Evolutionary conservation across 371 early-diverging fungal genomes (phyloP).

Genomic region (Syncephalastrum contaminatum): DNA sequence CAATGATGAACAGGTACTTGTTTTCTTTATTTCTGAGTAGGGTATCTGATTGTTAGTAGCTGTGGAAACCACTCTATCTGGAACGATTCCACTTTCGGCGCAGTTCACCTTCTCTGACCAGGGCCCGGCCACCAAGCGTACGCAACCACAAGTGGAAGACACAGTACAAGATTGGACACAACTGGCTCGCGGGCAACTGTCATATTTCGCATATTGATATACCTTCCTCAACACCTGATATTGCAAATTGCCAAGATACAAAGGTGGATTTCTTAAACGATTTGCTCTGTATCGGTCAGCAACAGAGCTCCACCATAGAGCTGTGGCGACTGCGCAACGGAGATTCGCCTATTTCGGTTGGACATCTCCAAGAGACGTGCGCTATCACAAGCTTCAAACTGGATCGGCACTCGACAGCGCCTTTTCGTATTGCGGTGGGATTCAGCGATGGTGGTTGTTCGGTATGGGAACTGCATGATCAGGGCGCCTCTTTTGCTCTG

Average conservation of each 20-base stretch:
- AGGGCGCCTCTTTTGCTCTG: too few species aligned
- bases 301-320: slow-evolving; percentile 13
- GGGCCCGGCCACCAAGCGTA: not conserved
- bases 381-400: slow-evolving; percentile 27
- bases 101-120: not conserved
- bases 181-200: slow-evolving; percentile 44
- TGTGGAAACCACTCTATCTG: slow-evolving; percentile 51
- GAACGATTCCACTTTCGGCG: slow-evolving; percentile 20
- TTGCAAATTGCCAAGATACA: too few species aligned
- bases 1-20: slow-evolving; percentile 46
- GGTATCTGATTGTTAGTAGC: slow-evolving; percentile 16
- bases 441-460: slow-evolving; percentile 44
- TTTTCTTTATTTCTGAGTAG: not conserved
- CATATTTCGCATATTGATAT: slow-evolving; percentile 15
- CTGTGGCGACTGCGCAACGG: slow-evolving; percentile 14
- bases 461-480: slow-evolving; percentile 26
- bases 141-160: slow-evolving; percentile 35
- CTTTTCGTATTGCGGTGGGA: slow-evolving; percentile 34
- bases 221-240: too few species aligned
- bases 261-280: slow-evolving; percentile 17
- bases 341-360: slow-evolving; percentile 3
- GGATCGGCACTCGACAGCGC: not conserved
- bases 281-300: slow-evolving; percentile 6
- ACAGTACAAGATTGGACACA: slow-evolving; percentile 41
- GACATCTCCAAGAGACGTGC: slow-evolving; percentile 3